Conservation (phyloP, 805 yeast genomes). For the Torulaspora microellipsoides region DNA sequence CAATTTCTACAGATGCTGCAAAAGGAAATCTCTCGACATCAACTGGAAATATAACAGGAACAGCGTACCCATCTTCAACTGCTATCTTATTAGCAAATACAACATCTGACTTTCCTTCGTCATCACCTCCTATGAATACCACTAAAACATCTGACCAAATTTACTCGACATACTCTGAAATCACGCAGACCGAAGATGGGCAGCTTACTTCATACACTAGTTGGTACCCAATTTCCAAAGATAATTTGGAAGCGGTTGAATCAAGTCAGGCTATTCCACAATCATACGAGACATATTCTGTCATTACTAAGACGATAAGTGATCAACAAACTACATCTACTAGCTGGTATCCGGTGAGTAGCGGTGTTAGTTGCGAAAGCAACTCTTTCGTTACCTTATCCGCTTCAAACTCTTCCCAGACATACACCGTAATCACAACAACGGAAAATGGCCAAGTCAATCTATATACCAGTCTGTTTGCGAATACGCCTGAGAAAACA, state of each 20-base stretch:
- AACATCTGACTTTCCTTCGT: background rate
- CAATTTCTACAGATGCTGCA: constrained; percentile 5
- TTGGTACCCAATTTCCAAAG: constrained; percentile 13
- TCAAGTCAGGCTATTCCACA: background rate
- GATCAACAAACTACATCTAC: constrained; percentile 20
- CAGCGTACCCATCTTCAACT: background rate
- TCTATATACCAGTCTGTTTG: constrained; percentile 21
- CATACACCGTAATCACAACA: constrained; percentile 17
- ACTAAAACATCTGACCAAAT: background rate
- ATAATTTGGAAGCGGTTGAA: background rate
- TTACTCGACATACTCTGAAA: constrained; percentile 14
- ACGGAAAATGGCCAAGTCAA: constrained; percentile 23
- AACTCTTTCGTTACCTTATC: background rate
- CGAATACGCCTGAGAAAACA: background rate
- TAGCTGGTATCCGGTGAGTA: constrained; percentile 14
- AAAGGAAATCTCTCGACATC: background rate
- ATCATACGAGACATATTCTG: constrained; percentile 9
- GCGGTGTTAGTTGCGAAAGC: too few species aligned
- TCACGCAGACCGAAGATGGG: constrained; percentile 17
- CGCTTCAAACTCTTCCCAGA: constrained; percentile 1
- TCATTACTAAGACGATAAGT: constrained; percentile 14
- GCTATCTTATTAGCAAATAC: background rate
- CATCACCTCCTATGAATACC: background rate
- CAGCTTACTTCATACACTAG: constrained; percentile 17
- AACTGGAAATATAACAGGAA: too few species aligned